phyloP scores from a whole-genome alignment of 169 alveolate genomes.

The Plasmodium blacklocki region DNA sequence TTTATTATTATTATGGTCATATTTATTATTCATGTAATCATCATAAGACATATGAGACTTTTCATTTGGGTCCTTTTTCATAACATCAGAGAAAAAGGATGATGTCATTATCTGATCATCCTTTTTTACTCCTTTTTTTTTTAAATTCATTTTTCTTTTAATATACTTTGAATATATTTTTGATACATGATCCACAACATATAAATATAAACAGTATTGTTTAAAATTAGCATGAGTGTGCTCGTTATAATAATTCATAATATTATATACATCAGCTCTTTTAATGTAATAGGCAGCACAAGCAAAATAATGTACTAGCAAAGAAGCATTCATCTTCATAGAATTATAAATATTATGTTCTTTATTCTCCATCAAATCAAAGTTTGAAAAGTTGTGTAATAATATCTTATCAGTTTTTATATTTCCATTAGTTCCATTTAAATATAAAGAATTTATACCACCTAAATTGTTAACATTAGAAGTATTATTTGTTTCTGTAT shows the following conservation, averaged over 20 bases:
- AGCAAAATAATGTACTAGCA: conserved; percentile 82
- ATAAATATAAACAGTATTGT: conserved; percentile 50
- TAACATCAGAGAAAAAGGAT: not conserved
- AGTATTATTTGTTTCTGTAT: conserved; percentile 48
- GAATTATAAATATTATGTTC: conserved; percentile 32
- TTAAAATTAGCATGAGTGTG: conserved; percentile 33
- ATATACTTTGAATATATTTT: conserved; percentile 44
- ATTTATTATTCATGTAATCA: conserved; percentile 5
- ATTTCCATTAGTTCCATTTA: conserved; percentile 23
- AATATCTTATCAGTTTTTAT: conserved; percentile 19
- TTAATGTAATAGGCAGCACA: conserved; percentile 76
- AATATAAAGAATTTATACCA: conserved; percentile 13
- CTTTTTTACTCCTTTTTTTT: not conserved
- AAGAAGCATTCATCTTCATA: conserved; percentile 73
- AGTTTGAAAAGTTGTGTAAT: conserved; percentile 19
- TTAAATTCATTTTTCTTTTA: not conserved
- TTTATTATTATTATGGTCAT: not conserved
- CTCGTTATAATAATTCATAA: conserved; percentile 33
- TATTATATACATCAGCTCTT: conserved; percentile 40
- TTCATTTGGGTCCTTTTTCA: conserved; percentile 22
- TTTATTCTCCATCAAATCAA: conserved; percentile 61
- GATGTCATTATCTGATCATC: not conserved
- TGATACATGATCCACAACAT: conserved; percentile 70
- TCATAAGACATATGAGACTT: not conserved
- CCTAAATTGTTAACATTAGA: conserved; percentile 18